A percentile compares a stretch with the other conserved stretches of the same genome.
These are phyloP conservation scores for Bretschneidera sinensis DNA, from an alignment of 345 rosid genomes.

Conservation along the genomic window DNA sequence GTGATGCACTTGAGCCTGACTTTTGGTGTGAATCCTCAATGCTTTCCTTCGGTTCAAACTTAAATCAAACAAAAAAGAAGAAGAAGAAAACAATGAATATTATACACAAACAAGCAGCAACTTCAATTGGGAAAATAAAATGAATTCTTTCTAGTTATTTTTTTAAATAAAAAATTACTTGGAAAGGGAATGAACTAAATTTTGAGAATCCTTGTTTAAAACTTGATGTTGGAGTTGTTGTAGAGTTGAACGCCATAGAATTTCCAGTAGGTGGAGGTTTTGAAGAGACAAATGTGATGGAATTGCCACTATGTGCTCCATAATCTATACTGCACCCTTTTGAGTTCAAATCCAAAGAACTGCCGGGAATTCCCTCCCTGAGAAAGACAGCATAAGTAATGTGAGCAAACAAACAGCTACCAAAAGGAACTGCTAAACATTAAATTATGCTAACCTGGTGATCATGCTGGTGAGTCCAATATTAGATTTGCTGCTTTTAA, in stretches of 20 bases:
- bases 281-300: constrained; percentile 31
- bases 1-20: constrained; percentile 6
- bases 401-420: not conserved
- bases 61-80: not conserved
- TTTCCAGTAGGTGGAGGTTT: too few species aligned
- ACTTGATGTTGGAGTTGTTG: constrained; percentile 13
- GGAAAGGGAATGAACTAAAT: constrained; percentile 9
- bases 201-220: constrained; percentile 25
- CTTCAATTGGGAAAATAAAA: not conserved
- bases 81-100: not conserved
- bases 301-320: constrained; percentile 27
- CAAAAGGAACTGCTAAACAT: not conserved
- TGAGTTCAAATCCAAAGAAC: constrained; percentile 20
- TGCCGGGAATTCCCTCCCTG: constrained; percentile 30
- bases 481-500: too few species aligned
- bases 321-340: constrained; percentile 19
- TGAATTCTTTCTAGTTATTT: too few species aligned
- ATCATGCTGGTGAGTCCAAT: too few species aligned
- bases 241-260: too few species aligned
- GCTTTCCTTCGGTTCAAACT: constrained; percentile 33
- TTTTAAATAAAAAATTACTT: constrained; percentile 20
- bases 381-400: not conserved
- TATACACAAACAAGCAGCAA: not conserved
- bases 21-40: constrained; percentile 16
- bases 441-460: constrained; percentile 28